Base-by-base conservation (phyloP, 2,329 filamentous ascomycete genomes). In the Dothideomycetes sp. region DNA sequence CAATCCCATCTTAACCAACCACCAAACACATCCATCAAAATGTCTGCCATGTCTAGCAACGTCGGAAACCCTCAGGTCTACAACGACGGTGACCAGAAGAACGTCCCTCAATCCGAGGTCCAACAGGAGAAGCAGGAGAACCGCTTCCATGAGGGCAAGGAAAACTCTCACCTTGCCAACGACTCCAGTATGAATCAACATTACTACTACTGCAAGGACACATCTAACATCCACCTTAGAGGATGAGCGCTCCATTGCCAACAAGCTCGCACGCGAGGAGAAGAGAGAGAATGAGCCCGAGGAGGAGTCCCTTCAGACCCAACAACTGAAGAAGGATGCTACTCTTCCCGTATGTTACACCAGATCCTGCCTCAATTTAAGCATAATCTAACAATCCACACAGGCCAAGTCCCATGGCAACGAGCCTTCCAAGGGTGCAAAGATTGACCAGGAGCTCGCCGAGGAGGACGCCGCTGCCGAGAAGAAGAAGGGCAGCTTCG, bases 141-240 rank as follows among this genome's bases (percentile, higher is more conserved):
- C 37, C 70, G 77, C 44, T 91, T 75, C 65, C 66, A 87, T 45
- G 81, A 89, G 65, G 84, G 85, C 51, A 69, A 80, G 58, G 59
- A 70, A 43, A 68, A 83, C 58, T 80, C 79, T 38, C 84, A 93
- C 62, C 59, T 70, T 45, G 67, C 71, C 46, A 71, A 73, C 40
- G 83, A 91, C 57, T 76, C 84, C 36, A 89, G 83, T 87, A 72
- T 45, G 72, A 53, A 37, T 11, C 12, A 10, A 15, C 16, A 7
- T 16, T 4, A 18, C 17, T 9, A 4, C 14, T n/a, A 14, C 16
- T 14, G 16, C 16, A 9, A 29, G 34, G 17, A 34, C 35, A 33
- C 14, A 16, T 12, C 44, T 46, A 34, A 42, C 36, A 31, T 8
- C 31, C n/a, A 31, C n/a, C 14, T 9, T 47, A 77, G 79, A 85